Percentiles rank a stretch among this genome's conserved stretches.
These are phyloP conservation scores for Cytospora leucostoma DNA, from an alignment of 2,329 filamentous ascomycete genomes.

Conservation along the genomic window DNA sequence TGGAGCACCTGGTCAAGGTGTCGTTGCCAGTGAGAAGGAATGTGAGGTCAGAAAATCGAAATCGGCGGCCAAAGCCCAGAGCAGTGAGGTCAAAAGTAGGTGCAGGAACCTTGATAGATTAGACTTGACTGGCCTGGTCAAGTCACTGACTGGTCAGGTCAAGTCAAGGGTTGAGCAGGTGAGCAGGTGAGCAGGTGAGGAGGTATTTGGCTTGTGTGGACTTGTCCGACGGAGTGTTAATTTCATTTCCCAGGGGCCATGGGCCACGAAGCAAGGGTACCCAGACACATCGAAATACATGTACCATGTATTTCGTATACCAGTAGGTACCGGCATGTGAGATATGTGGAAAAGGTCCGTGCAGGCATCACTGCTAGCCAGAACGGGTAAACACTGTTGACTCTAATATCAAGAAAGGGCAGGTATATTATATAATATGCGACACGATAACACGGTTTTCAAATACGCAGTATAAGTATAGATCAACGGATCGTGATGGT, in stretches of 20 bases:
- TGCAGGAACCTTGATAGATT: background rate
- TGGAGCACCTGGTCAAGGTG: constrained; percentile 6
- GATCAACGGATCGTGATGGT: too few species aligned
- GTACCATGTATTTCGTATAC: too few species aligned
- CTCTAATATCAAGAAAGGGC: too few species aligned
- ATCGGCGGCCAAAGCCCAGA: background rate
- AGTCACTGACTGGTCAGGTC: too few species aligned
- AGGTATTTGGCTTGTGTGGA: background rate
- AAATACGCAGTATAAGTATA: too few species aligned
- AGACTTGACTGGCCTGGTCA: background rate
- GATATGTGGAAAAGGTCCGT: too few species aligned
- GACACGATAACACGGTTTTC: too few species aligned
- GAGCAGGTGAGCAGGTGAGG: background rate
- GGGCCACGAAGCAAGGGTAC: background rate
- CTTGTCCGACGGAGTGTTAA: constrained; percentile 2
- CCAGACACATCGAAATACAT: background rate
- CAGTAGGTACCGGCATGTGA: too few species aligned
- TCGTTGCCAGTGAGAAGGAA: background rate
- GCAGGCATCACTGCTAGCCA: too few species aligned
- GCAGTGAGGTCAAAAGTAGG: background rate
- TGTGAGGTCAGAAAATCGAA: background rate
- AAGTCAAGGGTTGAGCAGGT: background rate
- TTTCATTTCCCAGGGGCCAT: background rate
- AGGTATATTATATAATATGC: too few species aligned
- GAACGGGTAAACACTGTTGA: too few species aligned